Base-by-base conservation (phyloP, 768 basidiomycete genomes). In the Psilocybe cyanescens region DNA sequence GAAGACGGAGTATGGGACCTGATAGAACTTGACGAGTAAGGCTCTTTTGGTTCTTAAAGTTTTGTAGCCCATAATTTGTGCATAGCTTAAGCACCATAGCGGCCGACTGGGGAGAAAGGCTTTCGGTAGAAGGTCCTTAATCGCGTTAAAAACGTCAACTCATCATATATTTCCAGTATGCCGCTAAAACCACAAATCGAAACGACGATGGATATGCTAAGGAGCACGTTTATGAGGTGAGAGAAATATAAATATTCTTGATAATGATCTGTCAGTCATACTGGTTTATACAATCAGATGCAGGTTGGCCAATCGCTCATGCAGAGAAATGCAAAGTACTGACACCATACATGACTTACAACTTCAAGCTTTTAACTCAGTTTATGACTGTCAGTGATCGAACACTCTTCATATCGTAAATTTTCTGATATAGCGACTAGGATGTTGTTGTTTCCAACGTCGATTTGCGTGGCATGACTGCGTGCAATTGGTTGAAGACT, bases 181-280 rank as follows among this genome's bases (percentile, higher is more conserved):
- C 46, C 16, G 14, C 46, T 47, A 47, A 47, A 47, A 47, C 19
- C 16, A 47, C 46, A 1, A 47, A 17, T 47, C 3, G 19, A 17
- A 47, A 47, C 46, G 46, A 47, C 16, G 46, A 47, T 16, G 46
- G 46, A 8, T 47, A 47, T 47, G 46, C 46, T 7, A 47, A 47
- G 16, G 46, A 47, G 46, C 46, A 47, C 46, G 46, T 47, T 47
- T 47, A 47, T 47, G 46, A 47, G 46, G 46, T 47, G n/a, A 47
- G 46, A 9, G 46, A 47, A 16, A 16, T 4, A 47, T 47, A 7
- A 9, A 7, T 4, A 9, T 47, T 16, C 46, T 24, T 17, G 46
- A 47, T 17, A 47, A 47, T 9, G 19, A 47, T 39, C 46, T 47
- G 8, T 47, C 7, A 47, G 8, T 8, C 8, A 47, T 47, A 24